These are phyloP conservation scores for Kwoniella sp. DNA, from an alignment of 768 basidiomycete genomes.

Conservation along the genomic window DNA sequence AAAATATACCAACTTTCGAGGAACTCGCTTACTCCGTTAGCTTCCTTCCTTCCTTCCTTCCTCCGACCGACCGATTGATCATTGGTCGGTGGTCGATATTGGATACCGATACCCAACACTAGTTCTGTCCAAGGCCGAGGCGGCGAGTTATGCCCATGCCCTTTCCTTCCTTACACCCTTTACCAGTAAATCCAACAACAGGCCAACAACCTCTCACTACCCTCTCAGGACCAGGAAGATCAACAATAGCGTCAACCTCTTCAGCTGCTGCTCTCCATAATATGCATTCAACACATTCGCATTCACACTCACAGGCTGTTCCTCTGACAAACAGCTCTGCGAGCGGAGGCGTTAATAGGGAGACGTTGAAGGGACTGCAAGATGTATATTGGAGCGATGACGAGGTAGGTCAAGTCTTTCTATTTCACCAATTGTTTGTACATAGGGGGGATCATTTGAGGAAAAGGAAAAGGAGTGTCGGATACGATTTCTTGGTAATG, in stretches of 20 bases:
- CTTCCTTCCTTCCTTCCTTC: too few relatives aligned
- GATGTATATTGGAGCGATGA: constrained; percentile 57
- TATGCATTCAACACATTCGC: background rate
- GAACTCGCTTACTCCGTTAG: too few relatives aligned
- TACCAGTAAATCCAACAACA: constrained; percentile 49
- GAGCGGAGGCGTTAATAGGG: constrained; percentile 47
- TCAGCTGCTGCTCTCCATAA: constrained; percentile 13
- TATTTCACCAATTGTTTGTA: too few relatives aligned
- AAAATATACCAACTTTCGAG: too few relatives aligned
- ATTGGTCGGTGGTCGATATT: background rate
- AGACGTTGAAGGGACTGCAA: constrained; percentile 53
- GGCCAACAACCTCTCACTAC: constrained; percentile 38
- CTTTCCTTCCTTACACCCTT: constrained; percentile 38
- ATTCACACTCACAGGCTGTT: background rate
- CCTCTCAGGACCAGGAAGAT: constrained; percentile 17
- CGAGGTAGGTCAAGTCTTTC: constrained; percentile 53
- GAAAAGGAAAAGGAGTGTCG: background rate
- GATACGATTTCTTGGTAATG: too few relatives aligned
- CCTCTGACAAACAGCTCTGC: background rate
- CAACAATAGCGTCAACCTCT: constrained; percentile 24
- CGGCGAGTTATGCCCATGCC: constrained; percentile 31
- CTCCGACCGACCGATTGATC: too few relatives aligned
- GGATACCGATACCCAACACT: background rate
- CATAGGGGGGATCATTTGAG: too few relatives aligned
- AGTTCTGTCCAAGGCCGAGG: background rate